Evolutionary conservation across 225 moss, liverwort and hornwort species (phyloP), one percentile per base, ranked within the genome.

Genomic region (Bryoerythrophyllum caledonicum): DNA sequence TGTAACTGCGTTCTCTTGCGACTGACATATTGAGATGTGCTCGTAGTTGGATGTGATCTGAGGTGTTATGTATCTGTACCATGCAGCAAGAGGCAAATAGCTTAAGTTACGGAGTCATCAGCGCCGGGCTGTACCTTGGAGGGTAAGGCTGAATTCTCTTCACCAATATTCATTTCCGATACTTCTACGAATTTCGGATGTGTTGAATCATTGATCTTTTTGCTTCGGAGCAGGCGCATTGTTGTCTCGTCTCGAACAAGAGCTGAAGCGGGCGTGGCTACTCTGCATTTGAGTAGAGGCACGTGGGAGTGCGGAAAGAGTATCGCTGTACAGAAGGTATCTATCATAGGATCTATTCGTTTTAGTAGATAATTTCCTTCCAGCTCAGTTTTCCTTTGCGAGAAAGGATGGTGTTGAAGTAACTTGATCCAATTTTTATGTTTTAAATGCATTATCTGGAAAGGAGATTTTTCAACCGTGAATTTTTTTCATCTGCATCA

Each of bases 81-180:
- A 5, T 82, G 86, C 86, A 86, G 86, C 68, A 65, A 61, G 65
- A 71, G 46, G 34, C 12, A 15, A 69, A 38, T 49, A 26, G 27
- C 28, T 49, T 32, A 19, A 53, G 64, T 40, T 86, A 81, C 24
- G 87, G 87, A 64, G 73, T 75, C 13, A 67, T 84, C 63, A 81
- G 83, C 66, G 86, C 86, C 17, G 56, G 81, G 21, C 79, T 87
- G 43, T 84, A 74, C 67, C 87, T 87, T 60, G 87, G 87, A 21
- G 70, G 82, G 84, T 87, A 71, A 71, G 84, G 15, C 3, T 34
- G 16, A 41, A 59, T 40, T 6, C 59, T 49, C 40, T 40, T 27
- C 16, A 21, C 56, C 57, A 24, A 26, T 48, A 16, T 30, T 61
- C 48, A 60, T 55, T 67, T 72, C 17, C 5, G 3, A 37, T 80